Evolutionary conservation across 192 early-diverging fungal species (phyloP).

Genomic region (Podila verticillata): DNA sequence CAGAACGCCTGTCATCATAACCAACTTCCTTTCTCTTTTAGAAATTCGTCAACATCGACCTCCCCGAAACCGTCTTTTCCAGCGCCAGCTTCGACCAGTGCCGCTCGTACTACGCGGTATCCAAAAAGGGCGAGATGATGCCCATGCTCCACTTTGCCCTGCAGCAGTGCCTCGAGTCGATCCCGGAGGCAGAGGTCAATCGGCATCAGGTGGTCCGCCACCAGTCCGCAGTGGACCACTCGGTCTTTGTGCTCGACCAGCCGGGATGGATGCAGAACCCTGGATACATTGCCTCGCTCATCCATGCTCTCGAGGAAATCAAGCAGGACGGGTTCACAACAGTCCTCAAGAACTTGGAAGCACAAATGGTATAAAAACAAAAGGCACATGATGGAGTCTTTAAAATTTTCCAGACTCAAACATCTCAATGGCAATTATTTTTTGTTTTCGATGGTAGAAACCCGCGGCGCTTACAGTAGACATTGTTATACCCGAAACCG

Average conservation of each 20-base stretch:
- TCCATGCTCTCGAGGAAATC: constrained; percentile 20
- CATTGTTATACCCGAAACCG: constrained; percentile 22
- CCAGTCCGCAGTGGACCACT: constrained; percentile 24
- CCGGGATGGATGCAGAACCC: constrained; percentile 26
- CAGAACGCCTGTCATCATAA: too few species aligned
- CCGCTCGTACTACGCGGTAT: not conserved
- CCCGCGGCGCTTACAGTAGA: constrained; percentile 23
- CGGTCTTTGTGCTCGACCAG: constrained; percentile 28
- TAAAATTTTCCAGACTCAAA: not conserved
- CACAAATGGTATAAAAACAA: constrained; percentile 26
- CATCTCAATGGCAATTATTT: not conserved
- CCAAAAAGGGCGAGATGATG: constrained; percentile 17
- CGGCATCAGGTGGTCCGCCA: constrained; percentile 32
- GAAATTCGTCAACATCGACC: constrained; percentile 29
- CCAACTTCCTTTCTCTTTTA: not conserved
- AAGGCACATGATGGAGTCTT: too few species aligned
- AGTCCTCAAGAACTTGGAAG: constrained; percentile 35
- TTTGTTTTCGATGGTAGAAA: constrained; percentile 2
- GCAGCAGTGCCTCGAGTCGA: constrained; percentile 28
- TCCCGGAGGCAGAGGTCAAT: constrained; percentile 27
- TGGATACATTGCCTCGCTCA: constrained; percentile 15
- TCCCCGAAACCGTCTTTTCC: constrained; percentile 1
- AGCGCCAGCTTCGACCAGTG: constrained; percentile 13
- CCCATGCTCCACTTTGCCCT: constrained; percentile 32
- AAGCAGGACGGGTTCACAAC: constrained; percentile 24